A percentile compares a stretch with the other conserved stretches of the same genome.
These are phyloP conservation scores for Phytophthora hybrid DNA, from an alignment of 352 stramenopile genomes.

Conservation along the genomic window DNA sequence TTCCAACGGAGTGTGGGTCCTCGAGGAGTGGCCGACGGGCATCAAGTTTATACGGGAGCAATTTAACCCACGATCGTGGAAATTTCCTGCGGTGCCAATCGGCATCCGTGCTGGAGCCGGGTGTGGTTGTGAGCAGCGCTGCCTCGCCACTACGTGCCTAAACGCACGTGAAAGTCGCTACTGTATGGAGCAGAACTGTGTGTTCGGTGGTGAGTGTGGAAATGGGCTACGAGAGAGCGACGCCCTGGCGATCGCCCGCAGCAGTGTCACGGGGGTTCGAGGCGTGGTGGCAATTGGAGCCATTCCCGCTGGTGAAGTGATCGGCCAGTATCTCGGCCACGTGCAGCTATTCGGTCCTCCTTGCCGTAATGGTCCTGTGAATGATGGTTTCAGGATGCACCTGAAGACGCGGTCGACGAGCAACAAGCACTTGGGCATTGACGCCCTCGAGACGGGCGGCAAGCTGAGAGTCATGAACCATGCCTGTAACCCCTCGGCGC, in stretches of 20 bases:
- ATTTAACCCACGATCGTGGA: background rate
- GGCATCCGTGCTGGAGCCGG: background rate
- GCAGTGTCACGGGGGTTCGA: background rate
- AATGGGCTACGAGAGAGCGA: background rate
- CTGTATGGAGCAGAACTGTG: background rate
- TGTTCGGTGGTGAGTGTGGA: background rate
- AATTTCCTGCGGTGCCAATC: background rate
- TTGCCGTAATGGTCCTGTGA: background rate
- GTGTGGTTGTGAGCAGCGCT: background rate
- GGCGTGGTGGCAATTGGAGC: background rate
- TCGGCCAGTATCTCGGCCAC: constrained; percentile 1
- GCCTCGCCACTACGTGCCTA: background rate
- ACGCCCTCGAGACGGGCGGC: background rate
- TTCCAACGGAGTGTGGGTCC: background rate
- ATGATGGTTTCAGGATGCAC: background rate
- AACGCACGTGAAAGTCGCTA: background rate
- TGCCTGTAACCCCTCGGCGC: background rate
- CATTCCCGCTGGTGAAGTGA: background rate
- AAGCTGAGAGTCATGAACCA: background rate
- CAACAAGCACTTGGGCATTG: background rate
- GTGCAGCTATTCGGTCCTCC: background rate
- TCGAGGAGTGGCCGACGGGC: background rate
- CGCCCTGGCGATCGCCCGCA: background rate
- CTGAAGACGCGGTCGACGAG: background rate
- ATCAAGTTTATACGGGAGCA: background rate